Conservation (phyloP, 805 yeast species). For the Yarrowia bubula region DNA sequence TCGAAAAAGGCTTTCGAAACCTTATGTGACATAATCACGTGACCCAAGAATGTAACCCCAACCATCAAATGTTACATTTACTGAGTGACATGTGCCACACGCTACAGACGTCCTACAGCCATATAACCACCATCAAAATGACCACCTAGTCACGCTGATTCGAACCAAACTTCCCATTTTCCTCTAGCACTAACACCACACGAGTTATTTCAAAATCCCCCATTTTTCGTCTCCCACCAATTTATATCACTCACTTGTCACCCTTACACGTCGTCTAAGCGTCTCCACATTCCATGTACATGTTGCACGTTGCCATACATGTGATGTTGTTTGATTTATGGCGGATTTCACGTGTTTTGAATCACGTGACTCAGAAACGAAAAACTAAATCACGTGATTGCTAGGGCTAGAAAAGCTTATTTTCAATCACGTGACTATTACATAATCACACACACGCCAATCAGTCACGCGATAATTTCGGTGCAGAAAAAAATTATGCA, state of each 20-base stretch:
- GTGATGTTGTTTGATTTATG: no score
- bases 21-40: background rate
- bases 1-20: background rate
- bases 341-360: no score
- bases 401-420: background rate
- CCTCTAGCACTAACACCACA: no score
- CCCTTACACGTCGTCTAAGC: background rate
- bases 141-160: background rate
- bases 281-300: background rate
- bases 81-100: no score
- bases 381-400: no score
- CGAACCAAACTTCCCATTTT: background rate
- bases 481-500: background rate
- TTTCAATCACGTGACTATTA: background rate
- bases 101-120: no score
- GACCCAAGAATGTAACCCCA: background rate
- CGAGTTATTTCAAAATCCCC: background rate
- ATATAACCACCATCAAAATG: background rate
- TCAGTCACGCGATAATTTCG: constrained; percentile 1
- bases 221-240: background rate
- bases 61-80: background rate
- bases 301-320: background rate
- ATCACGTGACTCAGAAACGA: no score
- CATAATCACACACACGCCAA: background rate
- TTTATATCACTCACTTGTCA: background rate